Evolutionary conservation across 2,329 filamentous ascomycete species (phyloP).

Genomic region (Xylariaceae sp.): DNA sequence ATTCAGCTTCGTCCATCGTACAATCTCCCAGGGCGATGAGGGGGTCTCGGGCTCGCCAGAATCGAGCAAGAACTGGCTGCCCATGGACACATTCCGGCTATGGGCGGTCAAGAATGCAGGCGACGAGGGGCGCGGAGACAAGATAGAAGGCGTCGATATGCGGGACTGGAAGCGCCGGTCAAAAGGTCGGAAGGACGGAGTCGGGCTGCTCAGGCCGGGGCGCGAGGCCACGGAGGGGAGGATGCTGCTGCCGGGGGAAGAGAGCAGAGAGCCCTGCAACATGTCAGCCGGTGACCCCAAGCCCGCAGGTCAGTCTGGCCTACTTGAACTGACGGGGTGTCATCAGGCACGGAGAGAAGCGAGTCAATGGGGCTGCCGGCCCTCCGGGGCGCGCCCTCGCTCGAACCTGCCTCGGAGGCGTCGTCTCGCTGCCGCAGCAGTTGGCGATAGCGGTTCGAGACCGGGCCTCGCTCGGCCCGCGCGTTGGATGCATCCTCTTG

Average conservation of each 20-base stretch:
- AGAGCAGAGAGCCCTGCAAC: conserved; percentile 49
- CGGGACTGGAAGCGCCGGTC: conserved; percentile 91
- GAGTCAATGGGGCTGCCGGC: conserved; percentile 63
- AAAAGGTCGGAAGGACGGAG: conserved; percentile 83
- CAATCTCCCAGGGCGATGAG: conserved; percentile 89
- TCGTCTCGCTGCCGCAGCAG: conserved; percentile 38
- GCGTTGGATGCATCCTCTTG: conserved; percentile 17
- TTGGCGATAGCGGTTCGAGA: conserved; percentile 37
- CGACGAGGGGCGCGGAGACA: conserved; percentile 63
- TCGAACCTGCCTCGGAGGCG: conserved; percentile 45
- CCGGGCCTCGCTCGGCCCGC: conserved; percentile 24
- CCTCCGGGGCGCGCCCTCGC: conserved; percentile 45
- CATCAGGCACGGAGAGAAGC: conserved; percentile 66
- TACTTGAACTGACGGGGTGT: conserved; percentile 77
- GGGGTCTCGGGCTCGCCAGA: conserved; percentile 60
- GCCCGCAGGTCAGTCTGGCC: too few species aligned
- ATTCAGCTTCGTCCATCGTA: conserved; percentile 88
- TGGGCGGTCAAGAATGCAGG: conserved; percentile 70
- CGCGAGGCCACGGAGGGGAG: conserved; percentile 63
- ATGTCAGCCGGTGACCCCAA: too few species aligned
- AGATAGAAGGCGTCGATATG: conserved; percentile 53
- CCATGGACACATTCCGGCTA: conserved; percentile 73
- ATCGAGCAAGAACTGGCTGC: conserved; percentile 59
- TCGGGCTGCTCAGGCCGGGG: conserved; percentile 59
- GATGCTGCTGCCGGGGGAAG: conserved; percentile 66